These are phyloP conservation scores for Termitomyces sp. DNA, from an alignment of 768 basidiomycete species.

Conservation along the genomic window DNA sequence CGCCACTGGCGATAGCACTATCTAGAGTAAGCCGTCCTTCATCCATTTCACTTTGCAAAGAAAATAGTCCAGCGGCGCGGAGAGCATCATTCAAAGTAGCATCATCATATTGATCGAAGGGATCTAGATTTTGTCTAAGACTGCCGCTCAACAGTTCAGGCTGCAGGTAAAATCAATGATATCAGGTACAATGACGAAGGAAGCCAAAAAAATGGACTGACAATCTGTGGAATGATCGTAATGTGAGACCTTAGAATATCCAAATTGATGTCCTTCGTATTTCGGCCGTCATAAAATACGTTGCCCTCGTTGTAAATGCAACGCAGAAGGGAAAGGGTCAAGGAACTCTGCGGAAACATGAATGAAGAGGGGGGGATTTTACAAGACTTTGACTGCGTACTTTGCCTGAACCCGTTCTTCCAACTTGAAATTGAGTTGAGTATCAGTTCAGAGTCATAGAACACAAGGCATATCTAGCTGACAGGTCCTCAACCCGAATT, in stretches of 20 bases:
- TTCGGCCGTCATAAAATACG: constrained; percentile 53
- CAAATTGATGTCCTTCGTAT: constrained; percentile 47
- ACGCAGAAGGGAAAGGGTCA: constrained; percentile 52
- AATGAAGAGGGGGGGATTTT: neutral
- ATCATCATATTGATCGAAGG: constrained; percentile 59
- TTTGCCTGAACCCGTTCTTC: constrained; percentile 45
- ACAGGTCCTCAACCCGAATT: constrained; percentile 49
- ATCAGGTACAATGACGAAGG: neutral
- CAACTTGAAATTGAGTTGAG: constrained; percentile 23
- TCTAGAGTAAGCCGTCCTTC: constrained; percentile 48
- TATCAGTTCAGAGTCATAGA: neutral
- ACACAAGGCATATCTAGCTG: constrained; percentile 45
- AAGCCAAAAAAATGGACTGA: constrained; percentile 16
- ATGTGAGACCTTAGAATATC: constrained; percentile 54
- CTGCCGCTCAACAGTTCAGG: constrained; percentile 58
- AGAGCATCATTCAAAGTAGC: constrained; percentile 34
- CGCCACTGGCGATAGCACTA: constrained; percentile 46
- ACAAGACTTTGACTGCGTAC: constrained; percentile 14
- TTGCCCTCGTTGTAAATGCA: constrained; percentile 55
- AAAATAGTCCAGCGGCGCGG: constrained; percentile 36
- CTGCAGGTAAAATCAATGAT: constrained; percentile 16
- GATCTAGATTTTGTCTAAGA: constrained; percentile 65
- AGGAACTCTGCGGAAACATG: constrained; percentile 40
- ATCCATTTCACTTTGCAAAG: constrained; percentile 39
- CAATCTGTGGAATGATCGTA: constrained; percentile 56